Evolutionary conservation across 768 basidiomycete species (phyloP).

Genomic region (Paxillus rubicundulus): DNA sequence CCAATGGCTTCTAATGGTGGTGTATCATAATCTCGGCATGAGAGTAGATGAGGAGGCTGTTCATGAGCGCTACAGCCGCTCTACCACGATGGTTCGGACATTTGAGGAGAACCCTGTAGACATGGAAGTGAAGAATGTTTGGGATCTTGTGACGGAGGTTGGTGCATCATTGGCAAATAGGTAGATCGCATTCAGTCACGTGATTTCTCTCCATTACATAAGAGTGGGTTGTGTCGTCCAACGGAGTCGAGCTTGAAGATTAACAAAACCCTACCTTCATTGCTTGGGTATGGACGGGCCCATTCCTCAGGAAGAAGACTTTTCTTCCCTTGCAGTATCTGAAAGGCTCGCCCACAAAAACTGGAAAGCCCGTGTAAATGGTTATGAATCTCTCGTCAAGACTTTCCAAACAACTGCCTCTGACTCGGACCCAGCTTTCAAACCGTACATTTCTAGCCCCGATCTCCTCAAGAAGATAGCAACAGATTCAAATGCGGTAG

Average conservation of each 20-base stretch:
- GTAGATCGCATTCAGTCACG: slow-evolving; percentile 22
- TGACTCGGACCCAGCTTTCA: slow-evolving; percentile 92
- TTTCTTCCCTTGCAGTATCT: slow-evolving; percentile 69
- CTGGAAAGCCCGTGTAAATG: slow-evolving; percentile 97
- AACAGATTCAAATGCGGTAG: slow-evolving; percentile 91
- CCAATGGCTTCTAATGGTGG: slow-evolving; percentile 66
- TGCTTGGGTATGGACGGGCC: slow-evolving; percentile 74
- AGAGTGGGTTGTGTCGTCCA: slow-evolving; percentile 13
- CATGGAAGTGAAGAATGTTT: slow-evolving; percentile 50
- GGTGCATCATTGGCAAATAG: slow-evolving; percentile 52
- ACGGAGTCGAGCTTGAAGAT: background rate
- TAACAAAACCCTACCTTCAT: slow-evolving; percentile 3
- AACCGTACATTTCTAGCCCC: slow-evolving; percentile 76
- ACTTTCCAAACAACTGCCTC: slow-evolving; percentile 87
- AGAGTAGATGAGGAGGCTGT: slow-evolving; percentile 52
- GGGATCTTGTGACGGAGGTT: slow-evolving; percentile 56
- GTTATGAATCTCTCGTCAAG: slow-evolving; percentile 84
- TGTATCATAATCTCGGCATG: slow-evolving; percentile 69
- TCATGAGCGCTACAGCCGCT: slow-evolving; percentile 46
- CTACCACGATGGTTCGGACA: slow-evolving; percentile 40
- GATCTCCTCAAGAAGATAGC: slow-evolving; percentile 84
- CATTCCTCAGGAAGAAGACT: slow-evolving; percentile 93
- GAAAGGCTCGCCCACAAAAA: slow-evolving; percentile 93
- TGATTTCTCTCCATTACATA: slow-evolving; percentile 24
- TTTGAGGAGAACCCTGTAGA: slow-evolving; percentile 48